A percentile compares a stretch with the other conserved stretches of the same genome.
These are phyloP conservation scores for Nidularia sp. DNA, from an alignment of 768 basidiomycete genomes.

Conservation along the genomic window DNA sequence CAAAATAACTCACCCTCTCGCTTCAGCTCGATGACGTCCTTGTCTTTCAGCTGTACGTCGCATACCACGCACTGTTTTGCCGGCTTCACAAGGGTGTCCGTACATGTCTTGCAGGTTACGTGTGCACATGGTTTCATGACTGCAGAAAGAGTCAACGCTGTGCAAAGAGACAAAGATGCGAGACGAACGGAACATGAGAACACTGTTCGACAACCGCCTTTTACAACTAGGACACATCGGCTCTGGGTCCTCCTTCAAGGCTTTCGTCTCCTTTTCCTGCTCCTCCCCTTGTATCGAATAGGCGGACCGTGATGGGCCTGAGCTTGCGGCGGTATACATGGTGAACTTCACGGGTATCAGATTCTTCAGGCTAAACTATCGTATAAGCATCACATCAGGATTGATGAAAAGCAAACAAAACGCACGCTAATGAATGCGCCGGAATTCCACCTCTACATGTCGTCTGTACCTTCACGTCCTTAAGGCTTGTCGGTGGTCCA, in stretches of 20 bases:
- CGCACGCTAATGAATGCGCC: slow-evolving; percentile 74
- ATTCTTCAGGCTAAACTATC: slow-evolving; percentile 65
- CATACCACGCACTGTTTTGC: slow-evolving; percentile 85
- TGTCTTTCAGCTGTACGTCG: slow-evolving; percentile 58
- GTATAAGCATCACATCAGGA: slow-evolving; percentile 3
- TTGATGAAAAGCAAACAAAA: slow-evolving; percentile 9
- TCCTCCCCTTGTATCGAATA: slow-evolving; percentile 29
- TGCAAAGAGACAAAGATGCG: not conserved
- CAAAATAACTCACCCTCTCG: slow-evolving; percentile 67
- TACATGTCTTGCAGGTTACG: slow-evolving; percentile 88
- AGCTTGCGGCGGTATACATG: slow-evolving; percentile 33
- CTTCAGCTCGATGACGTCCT: slow-evolving; percentile 78
- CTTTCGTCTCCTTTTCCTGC: slow-evolving; percentile 20
- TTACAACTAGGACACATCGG: slow-evolving; percentile 89
- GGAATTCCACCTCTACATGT: slow-evolving; percentile 82
- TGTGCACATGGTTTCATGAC: slow-evolving; percentile 88
- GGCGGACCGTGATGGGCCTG: slow-evolving; percentile 31
- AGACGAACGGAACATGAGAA: slow-evolving; percentile 56
- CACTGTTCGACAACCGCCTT: slow-evolving; percentile 76
- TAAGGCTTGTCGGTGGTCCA: slow-evolving; percentile 60
- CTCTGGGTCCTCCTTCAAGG: slow-evolving; percentile 50
- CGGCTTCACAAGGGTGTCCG: slow-evolving; percentile 79
- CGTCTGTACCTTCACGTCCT: slow-evolving; percentile 84
- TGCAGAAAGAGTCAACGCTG: slow-evolving; percentile 17
- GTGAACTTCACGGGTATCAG: slow-evolving; percentile 81